A percentile compares a stretch with the other conserved stretches of the same genome.
Conservation (phyloP, 2,329 filamentous ascomycete genomes). For the Raffaelea deltoideospora region DNA sequence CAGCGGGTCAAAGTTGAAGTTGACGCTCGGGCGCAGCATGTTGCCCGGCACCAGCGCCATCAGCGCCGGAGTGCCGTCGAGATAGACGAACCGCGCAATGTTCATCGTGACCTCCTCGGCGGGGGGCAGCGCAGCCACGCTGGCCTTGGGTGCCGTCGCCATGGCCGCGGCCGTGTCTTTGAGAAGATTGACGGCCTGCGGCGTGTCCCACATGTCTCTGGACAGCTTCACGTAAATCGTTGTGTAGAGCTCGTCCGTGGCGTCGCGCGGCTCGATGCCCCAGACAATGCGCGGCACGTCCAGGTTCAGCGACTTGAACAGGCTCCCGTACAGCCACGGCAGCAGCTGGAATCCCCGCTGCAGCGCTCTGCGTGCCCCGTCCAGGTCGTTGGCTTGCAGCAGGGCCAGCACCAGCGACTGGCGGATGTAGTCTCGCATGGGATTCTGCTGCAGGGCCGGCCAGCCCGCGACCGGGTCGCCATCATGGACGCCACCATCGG, state of each 20-base stretch:
- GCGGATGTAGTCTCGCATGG: slow-evolving; percentile 45
- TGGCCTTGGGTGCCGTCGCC: slow-evolving; percentile 16
- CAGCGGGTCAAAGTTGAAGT: slow-evolving; percentile 67
- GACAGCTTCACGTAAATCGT: slow-evolving; percentile 62
- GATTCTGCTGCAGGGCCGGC: slow-evolving; percentile 4
- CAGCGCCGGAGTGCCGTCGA: slow-evolving; percentile 59
- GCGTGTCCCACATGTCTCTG: slow-evolving; percentile 76
- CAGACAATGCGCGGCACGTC: slow-evolving; percentile 69
- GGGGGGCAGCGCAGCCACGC: slow-evolving; percentile 21
- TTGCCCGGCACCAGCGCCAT: slow-evolving; percentile 53
- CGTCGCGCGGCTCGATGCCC: slow-evolving; percentile 55
- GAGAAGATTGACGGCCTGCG: slow-evolving; percentile 53
- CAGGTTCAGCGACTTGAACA: slow-evolving; percentile 70
- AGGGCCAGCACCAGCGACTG: slow-evolving; percentile 67
- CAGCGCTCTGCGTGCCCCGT: slow-evolving; percentile 51
- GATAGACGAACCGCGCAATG: slow-evolving; percentile 61
- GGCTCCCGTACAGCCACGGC: slow-evolving; percentile 70
- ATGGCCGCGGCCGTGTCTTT: slow-evolving; percentile 39
- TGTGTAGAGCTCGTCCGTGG: slow-evolving; percentile 52
- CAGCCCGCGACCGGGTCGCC: slow-evolving; percentile 6
- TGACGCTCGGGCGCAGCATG: slow-evolving; percentile 49
- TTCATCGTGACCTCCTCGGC: slow-evolving; percentile 26
- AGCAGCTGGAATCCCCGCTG: slow-evolving; percentile 53
- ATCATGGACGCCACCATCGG: slow-evolving; percentile 15
- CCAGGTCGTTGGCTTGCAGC: slow-evolving; percentile 51